Conservation (phyloP, 208 protist genomes). For the Acanthamoeba culbertsoni region DNA sequence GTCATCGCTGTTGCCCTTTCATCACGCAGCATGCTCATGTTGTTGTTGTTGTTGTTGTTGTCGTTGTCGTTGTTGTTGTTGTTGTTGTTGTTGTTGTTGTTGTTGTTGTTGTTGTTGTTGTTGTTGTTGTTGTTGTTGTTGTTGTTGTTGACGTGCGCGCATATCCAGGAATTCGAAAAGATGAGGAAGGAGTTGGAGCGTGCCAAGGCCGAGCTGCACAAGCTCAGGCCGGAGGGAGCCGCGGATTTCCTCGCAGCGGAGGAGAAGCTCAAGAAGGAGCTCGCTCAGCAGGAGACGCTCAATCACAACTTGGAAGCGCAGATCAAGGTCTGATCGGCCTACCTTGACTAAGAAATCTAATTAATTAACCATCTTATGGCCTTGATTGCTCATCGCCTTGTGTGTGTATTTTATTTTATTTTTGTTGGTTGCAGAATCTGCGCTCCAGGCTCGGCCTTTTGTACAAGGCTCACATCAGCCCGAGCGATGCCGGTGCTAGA, state of each 20-base stretch:
- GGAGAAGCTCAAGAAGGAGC: slow-evolving; percentile 28
- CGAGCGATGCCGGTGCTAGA: not conserved
- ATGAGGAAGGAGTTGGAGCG: not conserved
- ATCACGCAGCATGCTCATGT: not conserved
- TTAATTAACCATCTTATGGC: too few relatives aligned
- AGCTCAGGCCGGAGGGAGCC: not conserved
- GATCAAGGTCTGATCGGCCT: not conserved
- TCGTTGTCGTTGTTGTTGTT: not conserved
- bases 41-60: not conserved
- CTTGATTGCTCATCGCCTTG: too few relatives aligned
- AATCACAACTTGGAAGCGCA: not conserved
- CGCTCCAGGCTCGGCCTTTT: not conserved
- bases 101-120: not conserved
- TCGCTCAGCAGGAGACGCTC: not conserved
- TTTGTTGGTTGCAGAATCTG: not conserved
- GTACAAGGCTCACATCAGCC: not conserved
- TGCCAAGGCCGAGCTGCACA: not conserved
- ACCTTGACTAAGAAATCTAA: too few relatives aligned
- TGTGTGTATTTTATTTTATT: too few relatives aligned
- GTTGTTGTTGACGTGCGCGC: not conserved
- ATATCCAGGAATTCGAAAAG: not conserved
- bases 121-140: not conserved
- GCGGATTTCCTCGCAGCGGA: not conserved
- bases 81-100: not conserved
- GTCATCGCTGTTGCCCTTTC: not conserved